Percentiles rank a stretch among this genome's conserved stretches.
These are phyloP conservation scores for Miamiensis avidus DNA, from an alignment of 169 alveolate genomes.

Conservation along the genomic window DNA sequence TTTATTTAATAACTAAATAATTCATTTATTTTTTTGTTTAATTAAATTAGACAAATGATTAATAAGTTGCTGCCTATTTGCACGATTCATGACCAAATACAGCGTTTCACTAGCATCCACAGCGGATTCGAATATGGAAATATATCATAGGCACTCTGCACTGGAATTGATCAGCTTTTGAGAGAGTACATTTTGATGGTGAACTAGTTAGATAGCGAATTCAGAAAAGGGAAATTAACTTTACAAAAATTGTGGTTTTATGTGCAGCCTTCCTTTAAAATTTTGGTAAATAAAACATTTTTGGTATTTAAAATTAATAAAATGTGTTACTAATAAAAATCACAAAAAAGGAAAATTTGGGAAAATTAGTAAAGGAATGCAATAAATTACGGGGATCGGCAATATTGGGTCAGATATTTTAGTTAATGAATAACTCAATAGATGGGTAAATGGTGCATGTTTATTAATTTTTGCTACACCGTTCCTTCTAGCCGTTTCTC, in stretches of 20 bases:
- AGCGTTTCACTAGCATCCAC: conserved; percentile 64
- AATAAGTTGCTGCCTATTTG: conserved; percentile 75
- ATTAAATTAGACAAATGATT: conserved; percentile 22
- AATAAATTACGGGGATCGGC: conserved; percentile 72
- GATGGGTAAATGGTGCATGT: conserved; percentile 69
- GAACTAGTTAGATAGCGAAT: conserved; percentile 78
- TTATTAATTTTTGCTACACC: conserved; percentile 70
- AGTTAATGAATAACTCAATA: conserved; percentile 59
- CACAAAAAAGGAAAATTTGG: background rate
- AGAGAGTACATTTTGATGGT: conserved; percentile 77
- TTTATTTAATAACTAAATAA: too few relatives aligned
- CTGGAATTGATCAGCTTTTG: conserved; percentile 64
- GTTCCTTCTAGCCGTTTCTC: conserved; percentile 72
- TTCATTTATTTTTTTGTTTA: too few relatives aligned
- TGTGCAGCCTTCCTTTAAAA: conserved; percentile 72
- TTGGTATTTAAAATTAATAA: background rate
- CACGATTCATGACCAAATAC: conserved; percentile 65
- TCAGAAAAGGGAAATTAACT: conserved; percentile 63
- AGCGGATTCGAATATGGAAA: conserved; percentile 70
- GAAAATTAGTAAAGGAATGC: background rate
- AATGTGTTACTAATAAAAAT: background rate
- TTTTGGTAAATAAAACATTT: conserved; percentile 61
- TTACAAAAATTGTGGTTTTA: conserved; percentile 82
- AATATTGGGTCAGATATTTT: conserved; percentile 67
- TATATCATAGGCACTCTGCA: conserved; percentile 78